Evolutionary conservation across 495 filamentous ascomycete genomes (phyloP).

Genomic region (Penicillium coffeae): DNA sequence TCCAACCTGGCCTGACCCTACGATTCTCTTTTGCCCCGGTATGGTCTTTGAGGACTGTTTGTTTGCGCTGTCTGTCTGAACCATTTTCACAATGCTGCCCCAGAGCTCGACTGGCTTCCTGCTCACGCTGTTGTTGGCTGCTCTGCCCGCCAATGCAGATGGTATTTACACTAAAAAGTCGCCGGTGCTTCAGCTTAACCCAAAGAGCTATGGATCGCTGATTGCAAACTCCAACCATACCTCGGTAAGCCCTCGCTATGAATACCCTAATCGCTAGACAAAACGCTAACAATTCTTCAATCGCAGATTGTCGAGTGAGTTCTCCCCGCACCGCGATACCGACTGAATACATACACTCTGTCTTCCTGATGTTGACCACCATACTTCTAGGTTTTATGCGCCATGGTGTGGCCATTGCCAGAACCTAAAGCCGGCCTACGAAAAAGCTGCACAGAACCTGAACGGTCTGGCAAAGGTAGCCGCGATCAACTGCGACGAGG

Average conservation of each 20-base stretch:
- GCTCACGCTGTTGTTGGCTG: constrained; percentile 52
- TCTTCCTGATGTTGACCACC: constrained; percentile 5
- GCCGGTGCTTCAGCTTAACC: constrained; percentile 79
- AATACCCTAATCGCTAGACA: background rate
- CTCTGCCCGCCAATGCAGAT: constrained; percentile 60
- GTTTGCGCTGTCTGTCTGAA: background rate
- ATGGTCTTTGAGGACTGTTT: constrained; percentile 2
- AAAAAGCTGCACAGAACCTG: constrained; percentile 86
- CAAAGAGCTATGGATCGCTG: constrained; percentile 76
- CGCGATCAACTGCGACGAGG: constrained; percentile 93
- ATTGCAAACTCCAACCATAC: constrained; percentile 88
- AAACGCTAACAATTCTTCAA: constrained; percentile 3
- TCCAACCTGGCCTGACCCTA: constrained; percentile 8
- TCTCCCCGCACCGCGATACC: constrained; percentile 13
- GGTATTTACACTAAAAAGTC: constrained; percentile 83
- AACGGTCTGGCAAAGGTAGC: constrained; percentile 89
- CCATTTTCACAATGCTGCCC: constrained; percentile 24
- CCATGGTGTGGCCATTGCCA: constrained; percentile 97
- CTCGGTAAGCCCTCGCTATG: constrained; percentile 57
- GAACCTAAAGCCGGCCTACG: constrained; percentile 91
- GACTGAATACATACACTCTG: background rate
- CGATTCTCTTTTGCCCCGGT: background rate
- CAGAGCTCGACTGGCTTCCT: constrained; percentile 26
- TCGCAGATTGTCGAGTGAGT: constrained; percentile 66
- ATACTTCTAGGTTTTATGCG: constrained; percentile 75